Evolutionary conservation across 768 basidiomycete species (phyloP), one percentile per base, ranked within the genome.

Genomic region (Tulasnella sp.): DNA sequence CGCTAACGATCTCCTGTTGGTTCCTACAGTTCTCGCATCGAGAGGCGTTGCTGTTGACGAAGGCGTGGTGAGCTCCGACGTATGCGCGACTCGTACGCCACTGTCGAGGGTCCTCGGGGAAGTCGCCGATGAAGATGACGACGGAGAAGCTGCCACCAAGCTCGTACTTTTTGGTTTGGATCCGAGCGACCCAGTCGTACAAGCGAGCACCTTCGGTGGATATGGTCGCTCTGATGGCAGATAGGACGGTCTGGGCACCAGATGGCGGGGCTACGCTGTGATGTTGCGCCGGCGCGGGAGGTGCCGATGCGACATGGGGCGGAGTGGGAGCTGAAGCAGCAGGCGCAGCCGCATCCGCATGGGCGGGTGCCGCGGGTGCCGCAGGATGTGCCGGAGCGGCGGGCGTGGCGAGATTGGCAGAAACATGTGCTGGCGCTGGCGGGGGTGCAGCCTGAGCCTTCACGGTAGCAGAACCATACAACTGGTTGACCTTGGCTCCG

Each of bases 51-150:
- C 54, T 56, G 44, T 42, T 56, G 4, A 41, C 54, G 41, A 56
- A 56, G 3, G 31, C 38, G 54, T 56, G 54, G 10, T 43, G 34
- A n/a, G 54, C 54, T 11, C 54, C 54, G 31, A 46, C 54, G 54
- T 43, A 56, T 10, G n/a, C 27, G 10, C 21, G 38, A 46, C 21
- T 10, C 11, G 21, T 5, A 22, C 38, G 44, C 54, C 54, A 56
- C 24, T 56, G 4, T n/a, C 24, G 24, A 10, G 41, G 54, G 24
- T 56, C 44, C 21, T 49, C 41, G 12, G 73, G 73, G 15, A 73
- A 72, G 2, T 60, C 61, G 1, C 76, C 78, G 4, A 80, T 66
- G 74, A 80, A 80, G 52, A 80, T 60, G 19, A 74, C 65, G 25
- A 80, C 69, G n/a, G 68, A 66, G 64, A 76, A 79, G 66, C 74